Base-by-base conservation (phyloP, 495 filamentous ascomycete genomes). In the Trichodelitschia bisporula region DNA sequence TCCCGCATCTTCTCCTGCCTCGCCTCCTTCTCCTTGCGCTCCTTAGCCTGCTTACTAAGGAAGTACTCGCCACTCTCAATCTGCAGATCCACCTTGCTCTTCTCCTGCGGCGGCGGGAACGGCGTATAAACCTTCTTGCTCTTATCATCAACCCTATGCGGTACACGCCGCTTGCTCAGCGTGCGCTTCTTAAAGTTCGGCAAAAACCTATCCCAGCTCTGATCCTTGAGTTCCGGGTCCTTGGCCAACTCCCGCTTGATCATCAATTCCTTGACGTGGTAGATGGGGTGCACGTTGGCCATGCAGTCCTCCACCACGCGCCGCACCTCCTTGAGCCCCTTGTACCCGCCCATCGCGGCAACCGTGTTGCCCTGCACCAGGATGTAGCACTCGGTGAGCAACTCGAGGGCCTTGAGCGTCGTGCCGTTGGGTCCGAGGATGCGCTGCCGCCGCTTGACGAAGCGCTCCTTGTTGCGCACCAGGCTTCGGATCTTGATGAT, bases 1-100 rank as follows among this genome's bases (percentile, higher is more conserved):
- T 64, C 55, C 46, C 69, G 71, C 56, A 84, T 73, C 43, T 69
- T 67, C 54, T 83, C 79, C 41, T 77, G 61, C 31, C 76, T 57
- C 40, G 75, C 70, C 39, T 84, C 75, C 53, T 72, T 71, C 31
- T 59, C 68, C 32, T 64, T 76, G 30, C 84, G 61, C 38, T 89
- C 78, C 61, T 82, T 89, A 29, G 77, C 80, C 44, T 86, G 68
- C 61, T 89, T 89, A 32, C 68, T 66, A 45, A 95, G 54, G 56
- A 95, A 93, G 55, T 86, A 95, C 57, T 95, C 86, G 47, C 89
- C 89, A 41, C 66, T 82, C 64, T 99, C 86, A 55, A 95, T 86
- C 62, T 95, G 84, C 48, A 86, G 54, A 51, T 99, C 86, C 36
- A 99, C 65, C 67, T 95, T 99, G 64, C 80, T 91, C 66, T 83